Conservation (phyloP, 176 grass and related monocot species). For the Triticum dicoccoides region DNA sequence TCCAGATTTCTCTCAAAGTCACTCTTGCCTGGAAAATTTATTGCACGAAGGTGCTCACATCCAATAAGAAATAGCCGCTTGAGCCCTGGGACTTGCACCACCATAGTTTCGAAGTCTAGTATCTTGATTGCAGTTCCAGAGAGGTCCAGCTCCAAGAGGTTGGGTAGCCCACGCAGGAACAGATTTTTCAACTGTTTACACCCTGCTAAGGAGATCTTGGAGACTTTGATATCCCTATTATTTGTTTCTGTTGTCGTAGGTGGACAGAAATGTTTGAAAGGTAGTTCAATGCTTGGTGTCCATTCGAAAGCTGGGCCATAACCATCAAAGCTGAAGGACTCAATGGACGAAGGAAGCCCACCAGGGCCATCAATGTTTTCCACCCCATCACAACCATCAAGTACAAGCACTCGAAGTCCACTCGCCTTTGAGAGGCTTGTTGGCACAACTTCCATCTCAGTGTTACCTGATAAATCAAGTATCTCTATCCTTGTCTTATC, state of each 20-base stretch:
- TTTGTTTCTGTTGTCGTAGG: not conserved
- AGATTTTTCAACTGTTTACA: not conserved
- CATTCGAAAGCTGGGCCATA: not conserved
- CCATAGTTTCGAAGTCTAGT: not conserved
- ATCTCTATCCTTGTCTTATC: not conserved
- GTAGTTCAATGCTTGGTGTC: not conserved
- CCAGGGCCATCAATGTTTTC: not conserved
- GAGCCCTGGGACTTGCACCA: not conserved
- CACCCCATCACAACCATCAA: not conserved
- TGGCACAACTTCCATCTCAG: not conserved
- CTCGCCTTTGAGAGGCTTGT: not conserved
- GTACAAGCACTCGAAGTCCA: not conserved
- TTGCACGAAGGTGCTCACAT: not conserved
- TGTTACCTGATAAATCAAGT: not conserved
- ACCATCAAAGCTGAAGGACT: not conserved
- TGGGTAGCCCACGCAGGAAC: not conserved
- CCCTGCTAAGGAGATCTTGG: not conserved
- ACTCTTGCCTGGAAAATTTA: fast-evolving
- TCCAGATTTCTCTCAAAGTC: not conserved
- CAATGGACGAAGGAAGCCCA: not conserved
- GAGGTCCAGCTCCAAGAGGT: not conserved
- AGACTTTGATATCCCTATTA: not conserved
- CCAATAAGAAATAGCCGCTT: slow-evolving; percentile 1
- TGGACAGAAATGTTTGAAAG: not conserved
- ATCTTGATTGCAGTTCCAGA: not conserved